A percentile compares a stretch with the other conserved stretches of the same genome.
Conservation (phyloP, 192 early-diverging fungal species). For the Jimgerdemannia lactiflua region DNA sequence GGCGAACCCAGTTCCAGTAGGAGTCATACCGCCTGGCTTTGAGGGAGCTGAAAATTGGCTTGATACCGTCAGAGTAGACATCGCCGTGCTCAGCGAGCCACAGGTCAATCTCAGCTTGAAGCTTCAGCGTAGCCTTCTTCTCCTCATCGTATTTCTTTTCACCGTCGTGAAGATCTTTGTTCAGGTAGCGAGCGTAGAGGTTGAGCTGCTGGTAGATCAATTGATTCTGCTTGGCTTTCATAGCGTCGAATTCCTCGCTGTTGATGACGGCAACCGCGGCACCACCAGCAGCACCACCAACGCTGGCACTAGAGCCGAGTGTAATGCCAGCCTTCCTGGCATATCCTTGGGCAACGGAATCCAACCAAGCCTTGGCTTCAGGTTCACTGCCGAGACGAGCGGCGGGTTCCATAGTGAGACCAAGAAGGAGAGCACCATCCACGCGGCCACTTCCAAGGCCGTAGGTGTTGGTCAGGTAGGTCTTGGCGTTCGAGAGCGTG, state of each 20-base stretch:
- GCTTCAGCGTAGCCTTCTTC: conserved; percentile 55
- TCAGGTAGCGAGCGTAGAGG: conserved; percentile 77
- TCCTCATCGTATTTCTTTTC: conserved; percentile 62
- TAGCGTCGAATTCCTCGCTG: conserved; percentile 80
- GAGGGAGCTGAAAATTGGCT: conserved; percentile 74
- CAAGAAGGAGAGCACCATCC: conserved; percentile 74
- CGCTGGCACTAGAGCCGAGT: conserved; percentile 47
- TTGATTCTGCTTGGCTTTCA: conserved; percentile 67
- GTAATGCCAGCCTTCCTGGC: conserved; percentile 66
- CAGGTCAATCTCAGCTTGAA: conserved; percentile 85
- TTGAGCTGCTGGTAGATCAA: conserved; percentile 77
- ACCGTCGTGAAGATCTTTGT: conserved; percentile 73
- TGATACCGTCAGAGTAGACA: conserved; percentile 86
- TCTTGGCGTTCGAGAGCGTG: conserved; percentile 73
- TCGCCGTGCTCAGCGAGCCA: conserved; percentile 94
- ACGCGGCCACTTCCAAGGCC: conserved; percentile 75
- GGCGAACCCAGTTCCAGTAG: conserved; percentile 96
- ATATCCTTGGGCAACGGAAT: conserved; percentile 65
- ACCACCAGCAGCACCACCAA: conserved; percentile 47
- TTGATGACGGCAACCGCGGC: conserved; percentile 71
- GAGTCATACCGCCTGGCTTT: conserved; percentile 93
- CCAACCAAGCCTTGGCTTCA: conserved; percentile 81
- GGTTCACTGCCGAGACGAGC: conserved; percentile 70
- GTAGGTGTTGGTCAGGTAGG: conserved; percentile 64
- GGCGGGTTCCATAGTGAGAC: conserved; percentile 79